Base-by-base conservation (phyloP, 139 green algal genomes). In the Asterochloris erici region DNA sequence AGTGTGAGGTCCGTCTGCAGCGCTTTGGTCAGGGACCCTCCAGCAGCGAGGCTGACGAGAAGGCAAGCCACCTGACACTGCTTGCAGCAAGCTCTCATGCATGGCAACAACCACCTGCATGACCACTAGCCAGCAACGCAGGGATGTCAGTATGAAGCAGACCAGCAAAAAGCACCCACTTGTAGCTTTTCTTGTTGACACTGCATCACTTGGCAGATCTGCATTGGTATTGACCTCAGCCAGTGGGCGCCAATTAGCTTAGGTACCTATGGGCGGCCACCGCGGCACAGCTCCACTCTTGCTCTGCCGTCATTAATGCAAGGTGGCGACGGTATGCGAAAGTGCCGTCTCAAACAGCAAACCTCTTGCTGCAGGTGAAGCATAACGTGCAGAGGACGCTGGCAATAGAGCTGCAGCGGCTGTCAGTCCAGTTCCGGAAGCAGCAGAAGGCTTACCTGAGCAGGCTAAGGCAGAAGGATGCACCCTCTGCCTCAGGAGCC, bases 391-490 rank as follows among this genome's bases (percentile, higher is more conserved):
- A 96, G 89, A 86, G 85, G 71, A 95, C 95, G 80, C 86, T 98
- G 62, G 95, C 95, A 16, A 87, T 94, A 82, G 93, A 96, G 70
- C 87, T 98, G 79, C 92, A 96, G 84, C 90, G 88, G 81, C 90
- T 98, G 62, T 93, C 89, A 4, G 79, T 96, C 28, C 91, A 97
- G 86, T 98, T 98, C 83, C 82, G 95, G 17, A 94, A 94, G 77
- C 91, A 96, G 89, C 91, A 97, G 87, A 98, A 95, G 38, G 85
- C 85, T 10, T 98, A 97, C 85, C 83, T 98, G 26, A 93, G 93
- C 76, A 93, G 91, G 82, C 87, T 98, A 77, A 87, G 93, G 74
- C 74, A 89, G 77, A 88, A 93, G 47, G 92, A 95, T 78, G 79
- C 73, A 17, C 63, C 74, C n/a, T 87, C 87, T 14, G 86, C 82